Conservation (phyloP, 495 filamentous ascomycete genomes). For the Hyphodiscus hymeniophilus region DNA sequence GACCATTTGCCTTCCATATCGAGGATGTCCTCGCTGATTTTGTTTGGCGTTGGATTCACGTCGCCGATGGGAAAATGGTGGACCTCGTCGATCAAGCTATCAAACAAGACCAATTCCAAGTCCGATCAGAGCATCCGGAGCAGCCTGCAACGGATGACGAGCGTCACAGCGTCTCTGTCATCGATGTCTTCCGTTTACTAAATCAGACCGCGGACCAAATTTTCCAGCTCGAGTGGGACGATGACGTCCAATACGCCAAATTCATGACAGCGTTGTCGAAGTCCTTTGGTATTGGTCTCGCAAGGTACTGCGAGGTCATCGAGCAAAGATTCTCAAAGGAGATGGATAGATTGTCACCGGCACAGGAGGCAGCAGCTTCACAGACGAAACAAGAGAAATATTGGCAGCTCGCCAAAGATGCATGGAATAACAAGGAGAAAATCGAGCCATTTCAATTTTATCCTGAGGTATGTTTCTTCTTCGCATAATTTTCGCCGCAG, state of each 20-base stretch:
- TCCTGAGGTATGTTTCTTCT: conserved; percentile 57
- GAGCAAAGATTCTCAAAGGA: conserved; percentile 83
- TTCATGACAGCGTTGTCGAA: conserved; percentile 97
- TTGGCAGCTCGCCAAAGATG: conserved; percentile 86
- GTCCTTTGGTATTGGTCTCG: conserved; percentile 72
- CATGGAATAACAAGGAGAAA: conserved; percentile 89
- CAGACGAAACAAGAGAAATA: conserved; percentile 87
- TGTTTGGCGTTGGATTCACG: conserved; percentile 89
- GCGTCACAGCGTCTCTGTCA: conserved; percentile 84
- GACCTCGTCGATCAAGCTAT: conserved; percentile 85
- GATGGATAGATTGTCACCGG: conserved; percentile 83
- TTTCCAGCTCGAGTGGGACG: conserved; percentile 79
- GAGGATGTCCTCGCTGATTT: conserved; percentile 82
- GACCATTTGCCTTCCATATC: conserved; percentile 72
- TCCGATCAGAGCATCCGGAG: conserved; percentile 50
- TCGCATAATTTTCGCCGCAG: neutral
- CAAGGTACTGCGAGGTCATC: conserved; percentile 84
- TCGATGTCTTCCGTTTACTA: conserved; percentile 92
- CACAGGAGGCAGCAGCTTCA: conserved; percentile 68
- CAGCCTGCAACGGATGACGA: conserved; percentile 67
- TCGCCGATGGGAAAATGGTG: conserved; percentile 68
- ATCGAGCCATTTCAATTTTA: conserved; percentile 98
- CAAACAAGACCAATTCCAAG: conserved; percentile 75
- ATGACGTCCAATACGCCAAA: conserved; percentile 86
- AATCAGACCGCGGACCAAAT: conserved; percentile 84